Evolutionary conservation across 1,284 basidiomycete genomes (phyloP).

Genomic region (Ustilago cynodontis): DNA sequence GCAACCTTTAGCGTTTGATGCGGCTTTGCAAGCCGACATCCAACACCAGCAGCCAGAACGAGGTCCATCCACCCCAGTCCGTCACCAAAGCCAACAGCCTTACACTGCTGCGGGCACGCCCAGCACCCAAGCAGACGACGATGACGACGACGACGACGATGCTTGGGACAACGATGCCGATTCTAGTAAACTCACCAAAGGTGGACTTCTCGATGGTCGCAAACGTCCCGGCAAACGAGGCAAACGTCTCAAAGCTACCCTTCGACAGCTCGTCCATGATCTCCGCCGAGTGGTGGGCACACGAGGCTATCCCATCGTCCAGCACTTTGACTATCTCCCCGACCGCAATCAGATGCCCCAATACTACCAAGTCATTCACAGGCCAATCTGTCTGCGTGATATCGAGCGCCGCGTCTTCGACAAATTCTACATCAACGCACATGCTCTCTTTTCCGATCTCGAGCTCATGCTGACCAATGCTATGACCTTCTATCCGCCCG

Average conservation of each 20-base stretch:
- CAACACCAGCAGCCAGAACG: conserved; percentile 7
- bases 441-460: conserved; percentile 61
- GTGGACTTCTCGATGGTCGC: conserved; percentile 47
- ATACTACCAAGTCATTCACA: conserved; percentile 65
- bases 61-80: conserved; percentile 22
- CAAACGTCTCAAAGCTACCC: conserved; percentile 64
- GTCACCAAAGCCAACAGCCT: conserved; percentile 32
- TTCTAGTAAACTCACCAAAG: conserved; percentile 48
- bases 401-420: conserved; percentile 57
- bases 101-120: conserved; percentile 35
- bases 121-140: conserved; percentile 36
- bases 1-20: not conserved
- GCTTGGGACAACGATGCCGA: conserved; percentile 23
- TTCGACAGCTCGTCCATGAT: conserved; percentile 54
- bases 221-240: conserved; percentile 59
- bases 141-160: conserved; percentile 31
- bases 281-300: conserved; percentile 42
- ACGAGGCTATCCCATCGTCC: conserved; percentile 48
- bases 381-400: conserved; percentile 59
- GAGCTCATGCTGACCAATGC: conserved; percentile 68
- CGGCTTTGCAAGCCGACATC: not conserved
- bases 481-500: conserved; percentile 62
- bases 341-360: conserved; percentile 59
- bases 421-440: conserved; percentile 62
- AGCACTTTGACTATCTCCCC: conserved; percentile 63